Evolutionary conservation across 129 eudicot species (phyloP).

Genomic region (Daucus carota): DNA sequence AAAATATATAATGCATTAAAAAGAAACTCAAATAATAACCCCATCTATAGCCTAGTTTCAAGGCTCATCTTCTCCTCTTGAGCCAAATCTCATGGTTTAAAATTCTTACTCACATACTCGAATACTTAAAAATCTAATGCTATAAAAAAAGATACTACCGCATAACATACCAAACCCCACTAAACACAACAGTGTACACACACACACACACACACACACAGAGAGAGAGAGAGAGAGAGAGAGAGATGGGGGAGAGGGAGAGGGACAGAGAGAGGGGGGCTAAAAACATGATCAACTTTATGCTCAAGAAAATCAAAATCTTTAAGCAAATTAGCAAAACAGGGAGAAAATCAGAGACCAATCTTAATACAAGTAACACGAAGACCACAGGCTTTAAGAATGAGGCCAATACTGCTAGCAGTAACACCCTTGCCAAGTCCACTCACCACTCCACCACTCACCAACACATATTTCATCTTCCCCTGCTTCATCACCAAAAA

Average conservation of each 20-base stretch:
- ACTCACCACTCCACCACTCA: slow-evolving; percentile 85
- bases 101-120: neutral
- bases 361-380: slow-evolving; percentile 83
- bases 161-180: neutral
- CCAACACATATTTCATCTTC: slow-evolving; percentile 72
- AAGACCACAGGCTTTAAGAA: slow-evolving; percentile 74
- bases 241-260: too few relatives aligned
- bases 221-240: too few relatives aligned
- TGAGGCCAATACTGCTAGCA: slow-evolving; percentile 88
- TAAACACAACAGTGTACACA: too few relatives aligned
- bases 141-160: neutral
- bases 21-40: neutral
- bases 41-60: neutral
- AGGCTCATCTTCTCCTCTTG: neutral
- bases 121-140: neutral
- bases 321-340: neutral
- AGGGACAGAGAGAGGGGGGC: too few relatives aligned
- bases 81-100: neutral
- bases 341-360: slow-evolving; percentile 26
- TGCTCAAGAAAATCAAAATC: neutral
- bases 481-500: slow-evolving; percentile 8
- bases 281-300: neutral
- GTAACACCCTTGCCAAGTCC: slow-evolving; percentile 94
- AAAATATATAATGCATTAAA: neutral
- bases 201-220: neutral